Conservation (phyloP, 2,329 filamentous ascomycete genomes). For the Trichoderma aggressivum region DNA sequence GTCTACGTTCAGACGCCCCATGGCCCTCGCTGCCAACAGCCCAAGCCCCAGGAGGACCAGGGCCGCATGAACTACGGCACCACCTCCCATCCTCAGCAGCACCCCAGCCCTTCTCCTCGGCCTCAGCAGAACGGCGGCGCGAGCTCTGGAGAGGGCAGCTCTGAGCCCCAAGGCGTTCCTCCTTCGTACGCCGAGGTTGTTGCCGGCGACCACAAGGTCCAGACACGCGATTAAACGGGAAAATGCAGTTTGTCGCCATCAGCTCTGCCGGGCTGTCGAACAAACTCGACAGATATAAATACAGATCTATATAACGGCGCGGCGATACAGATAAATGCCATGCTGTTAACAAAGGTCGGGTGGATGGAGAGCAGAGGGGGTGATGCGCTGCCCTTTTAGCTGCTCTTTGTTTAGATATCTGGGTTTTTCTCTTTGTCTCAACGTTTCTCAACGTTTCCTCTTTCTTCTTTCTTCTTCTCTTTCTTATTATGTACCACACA, state of each 20-base stretch:
- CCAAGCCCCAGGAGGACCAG: constrained; percentile 17
- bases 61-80: constrained; percentile 48
- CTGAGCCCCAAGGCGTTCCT: constrained; percentile 47
- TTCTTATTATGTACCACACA: background rate
- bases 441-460: background rate
- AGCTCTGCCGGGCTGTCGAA: background rate
- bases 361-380: background rate
- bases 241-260: background rate
- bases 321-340: background rate
- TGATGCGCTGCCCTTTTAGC: background rate
- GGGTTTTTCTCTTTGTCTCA: background rate
- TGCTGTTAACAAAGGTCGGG: background rate
- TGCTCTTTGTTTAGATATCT: background rate
- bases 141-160: constrained; percentile 40
- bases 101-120: background rate
- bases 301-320: background rate
- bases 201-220: constrained; percentile 86
- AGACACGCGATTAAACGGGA: constrained; percentile 43
- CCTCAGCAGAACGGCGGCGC: constrained; percentile 33
- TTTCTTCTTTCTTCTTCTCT: background rate
- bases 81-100: constrained; percentile 1
- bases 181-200: constrained; percentile 90
- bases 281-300: background rate
- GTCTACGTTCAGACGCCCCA: constrained; percentile 64
- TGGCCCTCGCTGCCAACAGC: constrained; percentile 36